phyloP scores from a whole-genome alignment of 805 yeast genomes.

The Saccharomycopsis olivae region DNA sequence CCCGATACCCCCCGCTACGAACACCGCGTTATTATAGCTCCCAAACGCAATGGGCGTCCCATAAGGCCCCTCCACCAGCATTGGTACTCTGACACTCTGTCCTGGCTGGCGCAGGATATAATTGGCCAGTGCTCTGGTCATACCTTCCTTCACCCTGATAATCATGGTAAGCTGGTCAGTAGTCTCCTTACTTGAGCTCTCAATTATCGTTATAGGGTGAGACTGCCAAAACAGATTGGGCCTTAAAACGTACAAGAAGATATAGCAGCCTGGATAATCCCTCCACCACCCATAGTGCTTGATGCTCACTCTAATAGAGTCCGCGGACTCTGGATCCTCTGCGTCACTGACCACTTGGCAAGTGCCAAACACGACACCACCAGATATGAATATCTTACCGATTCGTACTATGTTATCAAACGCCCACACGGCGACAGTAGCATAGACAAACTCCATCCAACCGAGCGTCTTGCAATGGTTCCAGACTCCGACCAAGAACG shows the following conservation, averaged over 20 bases:
- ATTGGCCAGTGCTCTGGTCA: constrained; percentile 29
- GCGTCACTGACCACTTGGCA: constrained; percentile 17
- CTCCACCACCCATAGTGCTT: constrained; percentile 35
- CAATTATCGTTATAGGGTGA: constrained; percentile 46
- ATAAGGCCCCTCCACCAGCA: constrained; percentile 60
- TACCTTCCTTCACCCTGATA: constrained; percentile 38
- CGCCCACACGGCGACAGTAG: constrained; percentile 31
- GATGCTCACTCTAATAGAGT: constrained; percentile 36
- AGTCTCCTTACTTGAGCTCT: constrained; percentile 24
- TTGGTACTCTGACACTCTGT: constrained; percentile 23
- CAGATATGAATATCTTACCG: constrained; percentile 23
- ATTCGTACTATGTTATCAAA: constrained; percentile 31
- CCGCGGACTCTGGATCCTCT: constrained; percentile 1
- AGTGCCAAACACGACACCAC: constrained; percentile 22
- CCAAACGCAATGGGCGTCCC: constrained; percentile 42
- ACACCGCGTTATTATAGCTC: constrained; percentile 42
- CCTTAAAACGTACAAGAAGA: constrained; percentile 36
- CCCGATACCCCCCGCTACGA: constrained; percentile 70
- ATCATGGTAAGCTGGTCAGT: constrained; percentile 29
- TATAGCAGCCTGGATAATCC: constrained; percentile 34
- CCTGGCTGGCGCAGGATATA: constrained; percentile 22
- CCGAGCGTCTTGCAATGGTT: constrained; percentile 36
- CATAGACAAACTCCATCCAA: constrained; percentile 31
- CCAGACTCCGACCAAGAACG: constrained; percentile 36
- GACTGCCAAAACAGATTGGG: constrained; percentile 42